Evolutionary conservation across 75 land plant species (phyloP).

Genomic region (Gnetum montanum): DNA sequence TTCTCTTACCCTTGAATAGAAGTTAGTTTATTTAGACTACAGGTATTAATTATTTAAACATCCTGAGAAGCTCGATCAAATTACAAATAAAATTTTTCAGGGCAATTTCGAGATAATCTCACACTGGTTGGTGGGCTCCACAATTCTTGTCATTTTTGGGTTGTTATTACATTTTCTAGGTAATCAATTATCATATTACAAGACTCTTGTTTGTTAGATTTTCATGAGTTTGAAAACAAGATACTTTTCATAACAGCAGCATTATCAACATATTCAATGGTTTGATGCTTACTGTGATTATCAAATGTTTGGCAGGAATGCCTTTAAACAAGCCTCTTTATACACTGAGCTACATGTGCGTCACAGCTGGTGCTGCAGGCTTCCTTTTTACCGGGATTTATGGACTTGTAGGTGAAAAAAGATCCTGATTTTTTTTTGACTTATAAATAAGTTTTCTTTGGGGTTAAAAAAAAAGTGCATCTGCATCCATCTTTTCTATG

Average conservation of each 20-base stretch:
- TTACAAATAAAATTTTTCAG: too few species aligned
- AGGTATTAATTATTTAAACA: too few species aligned
- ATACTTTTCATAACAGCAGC: too few species aligned
- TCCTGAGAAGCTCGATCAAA: too few species aligned
- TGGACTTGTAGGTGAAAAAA: conserved; percentile 27
- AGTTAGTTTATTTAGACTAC: too few species aligned
- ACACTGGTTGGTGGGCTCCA: conserved; percentile 34
- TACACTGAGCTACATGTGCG: conserved; percentile 65
- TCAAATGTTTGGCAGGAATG: conserved; percentile 34
- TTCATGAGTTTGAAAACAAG: too few species aligned
- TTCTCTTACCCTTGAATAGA: too few species aligned
- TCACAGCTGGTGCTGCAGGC: conserved; percentile 65
- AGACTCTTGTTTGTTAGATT: too few species aligned
- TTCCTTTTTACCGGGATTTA: conserved; percentile 37
- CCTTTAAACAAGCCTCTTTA: conserved; percentile 74
- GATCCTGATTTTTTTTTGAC: too few species aligned
- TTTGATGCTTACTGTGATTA: background rate
- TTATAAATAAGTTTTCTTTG: too few species aligned
- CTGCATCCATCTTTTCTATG: too few species aligned
- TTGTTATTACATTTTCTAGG: conserved; percentile 26
- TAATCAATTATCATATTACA: conserved; percentile 7
- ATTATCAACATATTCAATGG: background rate
- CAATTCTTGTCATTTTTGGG: conserved; percentile 36
- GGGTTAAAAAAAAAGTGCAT: too few species aligned
- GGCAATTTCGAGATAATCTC: conserved; percentile 21